Conservation (phyloP, 2,329 filamentous ascomycete genomes). For the Fusarium sp. region DNA sequence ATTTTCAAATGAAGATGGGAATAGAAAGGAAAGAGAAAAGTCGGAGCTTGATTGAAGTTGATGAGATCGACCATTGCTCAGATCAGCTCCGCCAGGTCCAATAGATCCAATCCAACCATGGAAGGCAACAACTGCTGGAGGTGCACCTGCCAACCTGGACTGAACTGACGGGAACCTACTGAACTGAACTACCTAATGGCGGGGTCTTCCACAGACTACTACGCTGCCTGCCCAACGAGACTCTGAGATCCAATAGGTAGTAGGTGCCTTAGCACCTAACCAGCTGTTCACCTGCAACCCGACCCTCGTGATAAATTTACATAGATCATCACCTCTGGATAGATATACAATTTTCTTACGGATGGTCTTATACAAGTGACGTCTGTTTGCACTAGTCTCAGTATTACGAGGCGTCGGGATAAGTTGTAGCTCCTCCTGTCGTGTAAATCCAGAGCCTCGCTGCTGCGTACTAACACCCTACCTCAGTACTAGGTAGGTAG, state of each 20-base stretch:
- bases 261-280: not conserved
- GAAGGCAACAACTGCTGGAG: conserved; percentile 25
- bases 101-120: not conserved
- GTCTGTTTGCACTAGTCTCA: not conserved
- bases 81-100: conserved; percentile 17
- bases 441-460: not conserved
- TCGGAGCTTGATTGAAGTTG: conserved; percentile 11
- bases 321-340: not conserved
- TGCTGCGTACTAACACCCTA: not conserved
- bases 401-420: not conserved
- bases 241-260: not conserved
- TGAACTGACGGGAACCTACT: not conserved
- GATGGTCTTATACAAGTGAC: not conserved
- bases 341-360: not conserved
- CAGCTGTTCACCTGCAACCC: not conserved
- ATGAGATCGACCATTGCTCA: conserved; percentile 25
- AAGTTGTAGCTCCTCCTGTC: not conserved
- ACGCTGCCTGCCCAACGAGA: not conserved
- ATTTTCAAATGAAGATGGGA: conserved; percentile 5
- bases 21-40: conserved; percentile 5
- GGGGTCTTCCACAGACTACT: conserved; percentile 14
- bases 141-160: conserved; percentile 5
- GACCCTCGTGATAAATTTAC: not conserved
- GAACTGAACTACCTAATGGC: conserved; percentile 1
- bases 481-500: not conserved